Evolutionary conservation across 2,329 filamentous ascomycete genomes (phyloP).

Genomic region (Paracoccidioides lutzii): DNA sequence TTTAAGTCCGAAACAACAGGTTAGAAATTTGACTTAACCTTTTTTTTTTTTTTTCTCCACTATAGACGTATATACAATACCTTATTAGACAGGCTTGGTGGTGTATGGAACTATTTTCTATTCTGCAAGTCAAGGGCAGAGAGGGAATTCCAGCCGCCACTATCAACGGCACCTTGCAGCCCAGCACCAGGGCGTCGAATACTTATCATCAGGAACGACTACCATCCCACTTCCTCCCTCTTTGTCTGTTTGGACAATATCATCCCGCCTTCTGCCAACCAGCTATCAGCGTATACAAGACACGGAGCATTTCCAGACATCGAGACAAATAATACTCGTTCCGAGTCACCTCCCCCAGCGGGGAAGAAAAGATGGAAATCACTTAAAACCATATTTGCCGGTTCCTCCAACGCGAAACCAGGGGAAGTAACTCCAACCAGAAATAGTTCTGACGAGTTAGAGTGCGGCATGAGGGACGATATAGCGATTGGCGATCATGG

Average conservation of each 20-base stretch:
- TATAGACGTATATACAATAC: constrained; percentile 54
- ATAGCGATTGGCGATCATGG: neutral
- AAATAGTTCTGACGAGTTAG: constrained; percentile 26
- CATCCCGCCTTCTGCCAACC: constrained; percentile 26
- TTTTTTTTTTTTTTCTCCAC: neutral
- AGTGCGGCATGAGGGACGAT: constrained; percentile 9
- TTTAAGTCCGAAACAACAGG: neutral
- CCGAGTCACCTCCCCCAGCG: constrained; percentile 14
- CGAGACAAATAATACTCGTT: constrained; percentile 10
- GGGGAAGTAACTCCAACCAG: constrained; percentile 30
- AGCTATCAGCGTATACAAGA: constrained; percentile 18
- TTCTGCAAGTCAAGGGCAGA: constrained; percentile 59
- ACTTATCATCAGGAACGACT: constrained; percentile 77
- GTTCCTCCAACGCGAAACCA: constrained; percentile 32
- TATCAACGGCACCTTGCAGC: constrained; percentile 68
- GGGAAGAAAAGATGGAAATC: constrained; percentile 39
- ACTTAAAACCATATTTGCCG: constrained; percentile 38
- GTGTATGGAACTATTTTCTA: constrained; percentile 67
- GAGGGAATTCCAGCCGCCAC: constrained; percentile 40
- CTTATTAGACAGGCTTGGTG: constrained; percentile 55
- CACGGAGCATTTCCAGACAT: constrained; percentile 21
- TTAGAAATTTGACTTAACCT: constrained; percentile 12
- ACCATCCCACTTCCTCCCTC: constrained; percentile 39
- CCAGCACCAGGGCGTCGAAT: constrained; percentile 77
- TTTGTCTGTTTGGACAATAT: constrained; percentile 32